Base-by-base conservation (phyloP, 306 rosid species). In the Canavalia ensiformis region DNA sequence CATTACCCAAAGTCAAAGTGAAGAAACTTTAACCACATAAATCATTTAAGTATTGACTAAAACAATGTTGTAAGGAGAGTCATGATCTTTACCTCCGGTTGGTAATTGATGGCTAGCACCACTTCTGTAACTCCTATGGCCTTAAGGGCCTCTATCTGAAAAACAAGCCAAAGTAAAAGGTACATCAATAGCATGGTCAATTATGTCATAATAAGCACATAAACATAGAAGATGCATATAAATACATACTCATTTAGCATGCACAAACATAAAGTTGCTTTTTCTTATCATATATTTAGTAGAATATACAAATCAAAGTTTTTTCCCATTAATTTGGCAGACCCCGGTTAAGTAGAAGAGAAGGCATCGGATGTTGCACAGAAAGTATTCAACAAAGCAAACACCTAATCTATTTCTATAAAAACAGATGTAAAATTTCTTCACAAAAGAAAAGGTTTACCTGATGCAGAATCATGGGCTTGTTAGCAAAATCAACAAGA, bases 391-490 rank as follows among this genome's bases (percentile, higher is more conserved):
- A 55, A 72, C 37, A 59, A 66, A 10, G 56, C 52, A 59, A 63
- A 68, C 57, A 56, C 65, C 37, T 74, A n/a, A 37, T 74, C 55
- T 7, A 75, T 69, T 35, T 58, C 25, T 56, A 45, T 47, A n/a
- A 29, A 18, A 68, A 37, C 39, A 68, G 13, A 54, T 46, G 57
- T 34, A 8, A 58, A 56, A 77, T 28, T 64, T 81, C 11, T 5
- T 67, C 39, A 25, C 2, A 58, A 46, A 13, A 66, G 45, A 37
- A 52, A 73, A 84, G 45, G 69, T 77, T 49, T 85, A 96, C 99
- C 99, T 96, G 99, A 77, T 96, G 99, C 87, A 96, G 88, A 88
- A 96, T 96, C 99, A 96, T 96, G 70, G 99, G 99, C 80, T 96
- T 96, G 86, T 96, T 96, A 56, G 97, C 99, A 78, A 96, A 96